phyloP scores from a whole-genome alignment of 306 rosid species.

The Cyclanthera cordifolia region DNA sequence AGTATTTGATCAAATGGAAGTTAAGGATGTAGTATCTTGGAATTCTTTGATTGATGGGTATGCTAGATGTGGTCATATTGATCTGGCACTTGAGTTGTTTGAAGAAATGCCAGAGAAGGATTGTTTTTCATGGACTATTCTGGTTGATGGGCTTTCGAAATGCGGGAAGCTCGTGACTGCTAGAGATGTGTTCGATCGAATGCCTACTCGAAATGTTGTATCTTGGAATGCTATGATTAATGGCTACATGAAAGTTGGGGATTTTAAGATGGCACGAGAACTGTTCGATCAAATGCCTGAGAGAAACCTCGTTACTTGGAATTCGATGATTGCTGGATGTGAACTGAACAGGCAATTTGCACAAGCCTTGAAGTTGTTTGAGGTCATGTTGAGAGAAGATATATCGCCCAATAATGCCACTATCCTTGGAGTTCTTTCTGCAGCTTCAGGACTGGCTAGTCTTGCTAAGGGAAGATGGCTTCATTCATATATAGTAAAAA shows the following conservation, averaged over 20 bases:
- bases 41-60: slow-evolving; percentile 42
- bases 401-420: slow-evolving; percentile 34
- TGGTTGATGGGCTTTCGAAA: slow-evolving; percentile 42
- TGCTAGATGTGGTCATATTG: slow-evolving; percentile 35
- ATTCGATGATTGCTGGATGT: slow-evolving; percentile 42
- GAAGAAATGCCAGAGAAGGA: slow-evolving; percentile 40
- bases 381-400: slow-evolving; percentile 28
- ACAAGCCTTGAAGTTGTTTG: slow-evolving; percentile 32
- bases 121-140: slow-evolving; percentile 38
- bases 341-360: slow-evolving; percentile 30
- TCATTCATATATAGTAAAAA: slow-evolving; percentile 39
- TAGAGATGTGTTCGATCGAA: slow-evolving; percentile 34
- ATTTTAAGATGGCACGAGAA: slow-evolving; percentile 21
- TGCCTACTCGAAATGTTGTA: slow-evolving; percentile 36
- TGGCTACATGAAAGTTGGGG: slow-evolving; percentile 42
- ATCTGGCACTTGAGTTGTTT: slow-evolving; percentile 29
- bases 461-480: slow-evolving; percentile 40
- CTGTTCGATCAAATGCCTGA: slow-evolving; percentile 33
- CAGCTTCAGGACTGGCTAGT: slow-evolving; percentile 32
- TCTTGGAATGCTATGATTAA: slow-evolving; percentile 55
- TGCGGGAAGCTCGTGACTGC: slow-evolving; percentile 35
- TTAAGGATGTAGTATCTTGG: slow-evolving; percentile 37
- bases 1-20: slow-evolving; percentile 34
- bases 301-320: slow-evolving; percentile 38
- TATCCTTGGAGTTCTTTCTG: slow-evolving; percentile 34